Base-by-base conservation (phyloP, 805 yeast genomes). In the Brettanomyces nanus region DNA sequence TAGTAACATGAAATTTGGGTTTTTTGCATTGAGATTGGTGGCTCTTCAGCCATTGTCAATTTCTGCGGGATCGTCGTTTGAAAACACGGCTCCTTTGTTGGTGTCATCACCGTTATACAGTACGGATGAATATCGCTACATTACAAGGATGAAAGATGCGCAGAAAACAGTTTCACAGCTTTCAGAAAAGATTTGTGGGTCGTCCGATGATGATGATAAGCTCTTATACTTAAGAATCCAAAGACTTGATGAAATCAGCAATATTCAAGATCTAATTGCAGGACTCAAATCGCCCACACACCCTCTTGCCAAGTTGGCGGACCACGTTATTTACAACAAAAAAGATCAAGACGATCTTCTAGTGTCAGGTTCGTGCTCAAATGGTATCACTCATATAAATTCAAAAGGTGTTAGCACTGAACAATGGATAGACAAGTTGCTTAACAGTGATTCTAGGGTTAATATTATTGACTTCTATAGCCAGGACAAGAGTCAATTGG, bases 21-120 rank as follows among this genome's bases (percentile, higher is more conserved):
- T n/a, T n/a, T n/a, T n/a, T n/a, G n/a, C n/a, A n/a, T n/a, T n/a
- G n/a, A n/a, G n/a, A n/a, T n/a, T n/a, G n/a, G n/a, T n/a, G n/a
- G n/a, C n/a, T n/a, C n/a, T n/a, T n/a, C n/a, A n/a, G n/a, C n/a
- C n/a, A n/a, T n/a, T n/a, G n/a, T n/a, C n/a, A 13, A 33, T 21
- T 5, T 6, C 13, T n/a, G 33, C 33, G 9, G 6, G 19, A n/a
- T 30, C 40, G 13, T 59, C 59, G 2, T 58, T 54, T 42, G 47
- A 49, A 32, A 58, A 61, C 43, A 45, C 63, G 3, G 56, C 63
- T 9, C 65, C 64, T 6, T 33, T 61, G 28, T 39, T 56, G 23
- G 43, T 53, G 20, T 39, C 48, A 17, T 43, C 47, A 4, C 35
- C 45, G n/a, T 20, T 29, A 13, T 32, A 32, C 28, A 18, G 23